These are phyloP conservation scores for Pseudohalonectria lignicola DNA, from an alignment of 2,329 filamentous ascomycete species.

Conservation along the genomic window DNA sequence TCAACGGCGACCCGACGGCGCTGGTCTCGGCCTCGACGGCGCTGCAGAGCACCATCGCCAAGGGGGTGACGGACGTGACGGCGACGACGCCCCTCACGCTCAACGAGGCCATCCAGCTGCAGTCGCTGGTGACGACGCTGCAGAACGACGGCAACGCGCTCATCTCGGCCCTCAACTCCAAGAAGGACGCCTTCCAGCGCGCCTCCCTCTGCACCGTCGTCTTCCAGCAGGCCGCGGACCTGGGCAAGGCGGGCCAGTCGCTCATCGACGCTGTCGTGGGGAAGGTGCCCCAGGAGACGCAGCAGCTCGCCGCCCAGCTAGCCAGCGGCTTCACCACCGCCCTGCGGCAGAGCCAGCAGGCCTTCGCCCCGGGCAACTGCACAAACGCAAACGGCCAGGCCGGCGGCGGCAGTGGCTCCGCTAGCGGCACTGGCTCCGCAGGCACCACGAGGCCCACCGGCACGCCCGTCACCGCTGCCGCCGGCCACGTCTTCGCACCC, in stretches of 20 bases:
- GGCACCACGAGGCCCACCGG: not conserved
- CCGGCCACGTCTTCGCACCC: not conserved
- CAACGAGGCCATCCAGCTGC: constrained; percentile 9
- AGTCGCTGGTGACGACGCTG: constrained; percentile 9
- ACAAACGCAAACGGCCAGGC: constrained; percentile 9
- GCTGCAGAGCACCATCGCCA: not conserved
- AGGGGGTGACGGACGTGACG: not conserved
- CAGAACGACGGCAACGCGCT: constrained; percentile 15
- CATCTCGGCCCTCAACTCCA: constrained; percentile 12
- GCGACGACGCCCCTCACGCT: constrained; percentile 2
- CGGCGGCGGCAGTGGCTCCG: not conserved
- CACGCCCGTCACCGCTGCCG: constrained; percentile 1
- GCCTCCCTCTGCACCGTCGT: constrained; percentile 16
- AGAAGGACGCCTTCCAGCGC: constrained; percentile 16
- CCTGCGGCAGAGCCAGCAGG: constrained; percentile 11
- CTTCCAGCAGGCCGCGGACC: constrained; percentile 11
- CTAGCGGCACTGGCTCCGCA: not conserved
- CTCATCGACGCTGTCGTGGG: constrained; percentile 17
- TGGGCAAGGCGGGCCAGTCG: constrained; percentile 12
- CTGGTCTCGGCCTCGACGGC: not conserved
- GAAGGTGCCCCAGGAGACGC: constrained; percentile 17
- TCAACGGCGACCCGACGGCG: constrained; percentile 1
- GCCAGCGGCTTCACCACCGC: constrained; percentile 13
- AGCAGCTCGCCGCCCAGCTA: constrained; percentile 15
- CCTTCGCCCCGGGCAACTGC: constrained; percentile 18